These are phyloP conservation scores for Lagenaria siceraria DNA, from an alignment of 306 rosid species.

Conservation along the genomic window DNA sequence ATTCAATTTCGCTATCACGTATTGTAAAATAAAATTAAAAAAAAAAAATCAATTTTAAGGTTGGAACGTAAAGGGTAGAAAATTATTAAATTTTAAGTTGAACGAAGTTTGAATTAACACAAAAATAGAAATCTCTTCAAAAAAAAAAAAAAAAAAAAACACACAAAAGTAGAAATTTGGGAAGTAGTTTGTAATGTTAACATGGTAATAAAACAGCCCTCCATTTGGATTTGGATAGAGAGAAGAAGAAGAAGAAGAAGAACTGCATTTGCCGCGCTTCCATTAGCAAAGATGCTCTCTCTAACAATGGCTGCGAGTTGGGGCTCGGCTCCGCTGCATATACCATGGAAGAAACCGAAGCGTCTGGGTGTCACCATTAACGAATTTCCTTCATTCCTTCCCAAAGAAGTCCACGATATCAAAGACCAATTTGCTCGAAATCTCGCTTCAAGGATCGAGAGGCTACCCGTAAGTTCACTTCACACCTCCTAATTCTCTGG, in stretches of 20 bases:
- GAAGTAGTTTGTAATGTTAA: neutral
- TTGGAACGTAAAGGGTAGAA: too few species aligned
- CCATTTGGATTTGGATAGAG: neutral
- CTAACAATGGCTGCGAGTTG: constrained; percentile 11
- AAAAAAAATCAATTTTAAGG: too few species aligned
- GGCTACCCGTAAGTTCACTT: constrained; percentile 53
- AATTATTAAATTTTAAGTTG: too few species aligned
- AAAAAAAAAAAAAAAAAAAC: too few species aligned
- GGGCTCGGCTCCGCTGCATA: neutral
- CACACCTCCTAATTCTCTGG: constrained; percentile 1
- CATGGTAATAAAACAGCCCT: neutral
- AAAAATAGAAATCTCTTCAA: too few species aligned
- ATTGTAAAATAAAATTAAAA: too few species aligned
- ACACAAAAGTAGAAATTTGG: too few species aligned
- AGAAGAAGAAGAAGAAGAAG: neutral
- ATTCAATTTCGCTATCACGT: too few species aligned
- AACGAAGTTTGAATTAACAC: too few species aligned
- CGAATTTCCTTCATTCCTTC: constrained; percentile 72
- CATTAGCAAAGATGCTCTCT: constrained; percentile 16
- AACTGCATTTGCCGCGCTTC: neutral
- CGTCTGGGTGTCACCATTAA: constrained; percentile 17
- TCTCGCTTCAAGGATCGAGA: constrained; percentile 55
- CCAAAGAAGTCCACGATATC: constrained; percentile 44
- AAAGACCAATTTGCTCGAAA: constrained; percentile 59
- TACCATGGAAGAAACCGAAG: constrained; percentile 3